These are phyloP conservation scores for Neurospora tetrasperma DNA, from an alignment of 495 filamentous ascomycete genomes.

Conservation along the genomic window DNA sequence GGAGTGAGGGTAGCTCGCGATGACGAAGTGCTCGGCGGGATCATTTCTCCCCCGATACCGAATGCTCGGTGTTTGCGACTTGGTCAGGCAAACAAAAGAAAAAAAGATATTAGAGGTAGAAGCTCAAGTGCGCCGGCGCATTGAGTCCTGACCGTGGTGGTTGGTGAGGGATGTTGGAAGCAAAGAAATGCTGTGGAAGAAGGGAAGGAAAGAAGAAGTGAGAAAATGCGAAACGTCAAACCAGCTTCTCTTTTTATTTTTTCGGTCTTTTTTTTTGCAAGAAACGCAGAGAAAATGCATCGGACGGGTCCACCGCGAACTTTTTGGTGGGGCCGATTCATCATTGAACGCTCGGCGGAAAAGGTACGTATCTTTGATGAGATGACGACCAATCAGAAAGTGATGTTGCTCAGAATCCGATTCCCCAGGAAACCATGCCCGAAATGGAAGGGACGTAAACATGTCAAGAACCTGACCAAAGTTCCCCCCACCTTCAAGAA, in stretches of 20 bases:
- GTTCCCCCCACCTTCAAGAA: neutral
- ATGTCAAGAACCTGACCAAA: conserved; percentile 1
- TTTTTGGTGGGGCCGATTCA: conserved; percentile 13
- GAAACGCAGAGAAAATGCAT: neutral
- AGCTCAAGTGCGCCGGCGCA: neutral
- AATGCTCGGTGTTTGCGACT: conserved; percentile 1
- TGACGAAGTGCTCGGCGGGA: neutral
- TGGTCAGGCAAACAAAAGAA: neutral
- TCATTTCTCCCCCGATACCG: conserved; percentile 14
- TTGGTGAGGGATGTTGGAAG: neutral
- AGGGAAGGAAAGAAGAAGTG: neutral
- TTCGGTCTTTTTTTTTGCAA: neutral
- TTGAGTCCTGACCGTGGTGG: neutral
- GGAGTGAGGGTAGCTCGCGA: conserved; percentile 3
- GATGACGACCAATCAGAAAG: neutral
- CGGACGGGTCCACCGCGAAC: neutral
- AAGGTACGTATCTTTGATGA: neutral
- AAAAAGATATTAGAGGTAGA: neutral
- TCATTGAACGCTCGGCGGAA: neutral
- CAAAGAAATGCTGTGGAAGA: conserved; percentile 1
- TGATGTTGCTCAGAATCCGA: neutral
- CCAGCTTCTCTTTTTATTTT: neutral
- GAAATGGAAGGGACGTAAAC: conserved; percentile 16
- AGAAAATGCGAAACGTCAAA: neutral
- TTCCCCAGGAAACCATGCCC: conserved; percentile 16